These are phyloP conservation scores for Pseudogymnoascus sp. DNA, from an alignment of 2,329 filamentous ascomycete genomes.

Conservation along the genomic window DNA sequence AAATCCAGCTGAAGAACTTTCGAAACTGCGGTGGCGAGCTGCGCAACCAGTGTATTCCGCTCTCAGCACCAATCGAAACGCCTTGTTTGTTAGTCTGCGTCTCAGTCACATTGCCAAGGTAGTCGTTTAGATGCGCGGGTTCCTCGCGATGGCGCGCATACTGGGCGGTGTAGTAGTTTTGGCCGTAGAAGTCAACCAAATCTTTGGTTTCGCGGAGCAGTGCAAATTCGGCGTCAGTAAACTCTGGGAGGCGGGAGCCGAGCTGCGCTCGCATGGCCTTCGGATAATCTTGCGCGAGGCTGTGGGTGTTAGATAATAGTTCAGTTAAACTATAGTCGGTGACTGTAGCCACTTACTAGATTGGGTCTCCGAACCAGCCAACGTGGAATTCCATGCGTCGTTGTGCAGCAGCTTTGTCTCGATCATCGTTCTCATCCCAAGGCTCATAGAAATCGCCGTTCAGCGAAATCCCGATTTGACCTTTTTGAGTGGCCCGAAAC, in stretches of 20 bases:
- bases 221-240: constrained; percentile 19
- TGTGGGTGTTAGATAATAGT: background rate
- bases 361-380: constrained; percentile 27
- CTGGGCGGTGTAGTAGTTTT: constrained; percentile 27
- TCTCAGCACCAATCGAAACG: constrained; percentile 20
- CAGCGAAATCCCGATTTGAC: constrained; percentile 20
- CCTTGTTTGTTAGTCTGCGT: constrained; percentile 21
- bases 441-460: constrained; percentile 27
- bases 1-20: constrained; percentile 24
- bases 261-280: constrained; percentile 22
- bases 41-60: constrained; percentile 18
- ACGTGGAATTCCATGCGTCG: constrained; percentile 26
- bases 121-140: constrained; percentile 22
- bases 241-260: constrained; percentile 21
- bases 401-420: constrained; percentile 22
- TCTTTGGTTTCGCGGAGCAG: constrained; percentile 19
- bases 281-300: constrained; percentile 22
- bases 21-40: constrained; percentile 21
- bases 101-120: constrained; percentile 23
- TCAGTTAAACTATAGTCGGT: background rate
- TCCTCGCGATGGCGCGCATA: constrained; percentile 21
- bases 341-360: constrained; percentile 26
- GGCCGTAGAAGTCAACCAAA: constrained; percentile 24
- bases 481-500: constrained; percentile 20
- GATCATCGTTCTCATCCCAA: constrained; percentile 21